Evolutionary conservation across 108 stramenopile genomes (phyloP).

Genomic region (Cyclotella atomus): DNA sequence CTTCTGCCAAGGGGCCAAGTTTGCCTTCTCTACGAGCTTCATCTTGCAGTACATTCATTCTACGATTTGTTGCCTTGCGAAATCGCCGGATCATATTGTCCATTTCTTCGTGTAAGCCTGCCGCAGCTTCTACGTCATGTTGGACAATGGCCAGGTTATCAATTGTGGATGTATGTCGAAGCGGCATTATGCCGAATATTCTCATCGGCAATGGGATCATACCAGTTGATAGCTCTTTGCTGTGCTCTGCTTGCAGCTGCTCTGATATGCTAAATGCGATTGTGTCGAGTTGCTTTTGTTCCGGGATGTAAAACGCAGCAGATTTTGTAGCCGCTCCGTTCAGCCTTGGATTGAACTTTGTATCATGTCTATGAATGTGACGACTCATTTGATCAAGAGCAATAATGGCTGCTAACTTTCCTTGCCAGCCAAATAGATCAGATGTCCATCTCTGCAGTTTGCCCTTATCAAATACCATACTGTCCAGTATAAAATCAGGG

Average conservation of each 20-base stretch:
- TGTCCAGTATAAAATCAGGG: conserved; percentile 6
- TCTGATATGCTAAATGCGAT: conserved; percentile 62
- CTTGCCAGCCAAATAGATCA: conserved; percentile 65
- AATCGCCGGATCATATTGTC: conserved; percentile 80
- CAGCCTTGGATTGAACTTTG: conserved; percentile 13
- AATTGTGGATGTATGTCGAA: conserved; percentile 73
- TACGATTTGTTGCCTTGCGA: conserved; percentile 84
- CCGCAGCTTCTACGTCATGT: conserved; percentile 39
- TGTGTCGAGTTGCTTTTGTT: conserved; percentile 57
- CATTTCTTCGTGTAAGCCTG: conserved; percentile 63
- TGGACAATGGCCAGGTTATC: conserved; percentile 69
- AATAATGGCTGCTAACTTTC: conserved; percentile 86
- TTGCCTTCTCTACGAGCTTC: conserved; percentile 70
- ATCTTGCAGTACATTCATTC: conserved; percentile 81
- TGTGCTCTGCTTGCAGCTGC: conserved; percentile 52
- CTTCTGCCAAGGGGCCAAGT: conserved; percentile 19
- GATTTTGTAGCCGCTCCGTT: not conserved
- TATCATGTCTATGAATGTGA: conserved; percentile 74
- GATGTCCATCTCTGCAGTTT: conserved; percentile 54
- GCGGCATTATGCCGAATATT: conserved; percentile 86
- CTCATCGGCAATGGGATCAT: conserved; percentile 82
- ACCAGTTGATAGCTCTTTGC: conserved; percentile 65
- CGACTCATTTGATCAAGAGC: conserved; percentile 85
- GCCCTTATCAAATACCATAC: conserved; percentile 10
- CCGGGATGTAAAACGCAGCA: conserved; percentile 21